These are phyloP conservation scores for Acacia pycnantha DNA, from an alignment of 331 rosid genomes.

Conservation along the genomic window DNA sequence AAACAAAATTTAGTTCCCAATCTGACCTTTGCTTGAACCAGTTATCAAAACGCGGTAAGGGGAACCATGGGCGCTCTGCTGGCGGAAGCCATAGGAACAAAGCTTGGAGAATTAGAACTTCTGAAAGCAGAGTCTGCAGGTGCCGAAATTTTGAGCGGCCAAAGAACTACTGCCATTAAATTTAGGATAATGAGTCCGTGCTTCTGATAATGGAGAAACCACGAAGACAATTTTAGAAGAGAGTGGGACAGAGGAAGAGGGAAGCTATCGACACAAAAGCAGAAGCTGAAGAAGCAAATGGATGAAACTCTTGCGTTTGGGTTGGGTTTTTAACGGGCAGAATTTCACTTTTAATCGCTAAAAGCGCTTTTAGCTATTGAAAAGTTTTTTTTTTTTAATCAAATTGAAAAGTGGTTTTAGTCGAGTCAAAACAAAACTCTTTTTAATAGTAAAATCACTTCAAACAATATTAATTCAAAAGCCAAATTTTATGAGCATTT, in stretches of 20 bases:
- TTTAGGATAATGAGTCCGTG: slow-evolving; percentile 5
- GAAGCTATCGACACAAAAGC: slow-evolving; percentile 30
- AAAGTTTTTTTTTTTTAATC: too few relatives aligned
- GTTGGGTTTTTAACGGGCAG: too few relatives aligned
- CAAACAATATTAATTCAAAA: too few relatives aligned
- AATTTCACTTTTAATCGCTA: too few relatives aligned
- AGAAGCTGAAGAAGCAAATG: neutral
- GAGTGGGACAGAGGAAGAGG: slow-evolving; percentile 21
- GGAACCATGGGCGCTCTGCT: slow-evolving; percentile 56
- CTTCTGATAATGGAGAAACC: slow-evolving; percentile 17
- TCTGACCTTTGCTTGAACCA: slow-evolving; percentile 80
- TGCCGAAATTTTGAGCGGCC: slow-evolving; percentile 14
- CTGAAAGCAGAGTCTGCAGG: slow-evolving; percentile 11
- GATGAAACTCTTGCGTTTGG: neutral
- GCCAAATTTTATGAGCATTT: too few relatives aligned
- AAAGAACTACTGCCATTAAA: slow-evolving; percentile 24
- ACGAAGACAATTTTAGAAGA: slow-evolving; percentile 1
- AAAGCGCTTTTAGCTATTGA: too few relatives aligned
- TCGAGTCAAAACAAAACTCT: too few relatives aligned
- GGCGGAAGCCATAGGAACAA: slow-evolving; percentile 27
- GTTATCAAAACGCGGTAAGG: slow-evolving; percentile 94
- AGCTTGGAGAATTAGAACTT: slow-evolving; percentile 4
- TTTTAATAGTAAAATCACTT: too few relatives aligned
- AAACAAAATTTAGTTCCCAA: neutral
- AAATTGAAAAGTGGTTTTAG: too few relatives aligned